Conservation (phyloP, 2,329 filamentous ascomycete genomes). For the Pseudogymnoascus sp. region DNA sequence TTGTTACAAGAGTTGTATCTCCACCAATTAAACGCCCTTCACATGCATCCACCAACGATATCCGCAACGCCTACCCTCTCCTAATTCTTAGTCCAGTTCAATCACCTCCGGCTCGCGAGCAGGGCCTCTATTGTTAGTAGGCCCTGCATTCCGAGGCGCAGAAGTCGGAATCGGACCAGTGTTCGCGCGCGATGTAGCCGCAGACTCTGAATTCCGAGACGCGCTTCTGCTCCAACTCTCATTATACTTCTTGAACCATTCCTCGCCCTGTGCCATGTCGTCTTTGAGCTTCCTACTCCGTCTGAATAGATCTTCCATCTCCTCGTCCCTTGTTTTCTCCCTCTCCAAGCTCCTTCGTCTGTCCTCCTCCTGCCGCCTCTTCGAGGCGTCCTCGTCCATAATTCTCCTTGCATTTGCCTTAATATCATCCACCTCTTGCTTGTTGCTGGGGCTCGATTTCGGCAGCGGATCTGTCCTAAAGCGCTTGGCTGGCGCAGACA, state of each 20-base stretch:
- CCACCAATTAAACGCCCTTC: neutral
- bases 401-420: conserved; percentile 9
- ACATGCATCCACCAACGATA: neutral
- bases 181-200: neutral
- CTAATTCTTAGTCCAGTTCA: neutral
- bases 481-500: conserved; percentile 2
- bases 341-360: neutral
- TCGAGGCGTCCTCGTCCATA: neutral
- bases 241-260: conserved; percentile 25
- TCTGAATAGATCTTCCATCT: conserved; percentile 27
- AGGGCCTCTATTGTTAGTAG: neutral
- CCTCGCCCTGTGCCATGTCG: conserved; percentile 28
- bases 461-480: neutral
- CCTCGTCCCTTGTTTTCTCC: conserved; percentile 20
- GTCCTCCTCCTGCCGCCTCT: conserved; percentile 2
- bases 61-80: neutral
- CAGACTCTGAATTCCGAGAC: neutral
- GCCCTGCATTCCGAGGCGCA: neutral
- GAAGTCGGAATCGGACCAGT: neutral
- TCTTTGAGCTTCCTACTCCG: conserved; percentile 28
- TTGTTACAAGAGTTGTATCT: conserved; percentile 6
- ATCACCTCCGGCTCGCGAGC: neutral
- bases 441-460: conserved; percentile 22
- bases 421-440: conserved; percentile 17
- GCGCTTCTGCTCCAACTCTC: conserved; percentile 13